These are phyloP conservation scores for Beauveria caledonica DNA, from an alignment of 2,329 filamentous ascomycete genomes.

Conservation along the genomic window DNA sequence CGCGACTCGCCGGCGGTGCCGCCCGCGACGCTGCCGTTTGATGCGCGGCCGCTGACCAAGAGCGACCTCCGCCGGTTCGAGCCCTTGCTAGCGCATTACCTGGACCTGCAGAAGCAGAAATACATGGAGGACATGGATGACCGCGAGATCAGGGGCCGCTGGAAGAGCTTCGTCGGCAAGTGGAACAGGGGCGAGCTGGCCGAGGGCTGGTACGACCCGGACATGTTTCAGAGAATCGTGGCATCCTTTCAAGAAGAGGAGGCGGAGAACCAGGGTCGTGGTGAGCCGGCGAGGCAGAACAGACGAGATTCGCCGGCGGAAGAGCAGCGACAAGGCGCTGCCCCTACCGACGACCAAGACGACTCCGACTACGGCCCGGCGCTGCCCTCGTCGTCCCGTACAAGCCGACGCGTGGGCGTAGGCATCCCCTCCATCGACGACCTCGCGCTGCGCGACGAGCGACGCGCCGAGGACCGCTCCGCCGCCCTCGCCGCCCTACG, in stretches of 20 bases:
- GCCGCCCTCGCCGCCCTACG: conserved; percentile 48
- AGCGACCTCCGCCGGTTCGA: conserved; percentile 58
- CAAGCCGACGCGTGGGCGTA: conserved; percentile 36
- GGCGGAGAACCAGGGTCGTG: neutral
- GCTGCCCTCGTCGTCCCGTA: conserved; percentile 16
- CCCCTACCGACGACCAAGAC: conserved; percentile 14
- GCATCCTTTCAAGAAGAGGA: conserved; percentile 18
- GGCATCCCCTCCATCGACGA: conserved; percentile 67
- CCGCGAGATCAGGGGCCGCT: conserved; percentile 70
- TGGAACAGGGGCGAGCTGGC: conserved; percentile 88
- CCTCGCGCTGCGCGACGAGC: conserved; percentile 52
- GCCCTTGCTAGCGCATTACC: conserved; percentile 72
- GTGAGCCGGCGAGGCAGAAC: conserved; percentile 6
- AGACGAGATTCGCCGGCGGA: conserved; percentile 12
- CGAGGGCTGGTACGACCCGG: conserved; percentile 88
- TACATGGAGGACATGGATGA: conserved; percentile 61
- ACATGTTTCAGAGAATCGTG: conserved; percentile 44
- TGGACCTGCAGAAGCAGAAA: conserved; percentile 79
- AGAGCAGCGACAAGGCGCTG: neutral
- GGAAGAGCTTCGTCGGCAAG: conserved; percentile 87
- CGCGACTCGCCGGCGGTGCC: neutral
- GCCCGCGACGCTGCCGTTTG: conserved; percentile 48
- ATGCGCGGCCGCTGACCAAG: conserved; percentile 58
- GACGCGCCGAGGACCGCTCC: conserved; percentile 40
- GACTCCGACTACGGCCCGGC: conserved; percentile 40